Percentiles rank a stretch among this genome's conserved stretches.
Conservation (phyloP, 2,329 filamentous ascomycete genomes). For the Lachnellula subtilissima region DNA sequence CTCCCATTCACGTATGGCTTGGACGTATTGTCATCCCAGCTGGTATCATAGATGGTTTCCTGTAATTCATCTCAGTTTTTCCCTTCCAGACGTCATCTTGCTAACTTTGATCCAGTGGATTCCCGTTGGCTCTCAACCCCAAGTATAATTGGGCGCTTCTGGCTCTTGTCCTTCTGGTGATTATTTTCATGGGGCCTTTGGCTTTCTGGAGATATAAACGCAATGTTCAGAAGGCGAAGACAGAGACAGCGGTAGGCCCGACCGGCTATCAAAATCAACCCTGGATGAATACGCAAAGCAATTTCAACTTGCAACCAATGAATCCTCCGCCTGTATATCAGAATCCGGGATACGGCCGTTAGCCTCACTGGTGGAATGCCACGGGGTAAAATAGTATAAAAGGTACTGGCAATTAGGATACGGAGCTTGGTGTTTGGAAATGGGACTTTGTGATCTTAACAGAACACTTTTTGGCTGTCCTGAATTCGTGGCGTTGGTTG, state of each 20-base stretch:
- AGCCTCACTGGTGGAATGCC: not conserved
- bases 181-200: conserved; percentile 33
- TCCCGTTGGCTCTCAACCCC: conserved; percentile 50
- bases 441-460: not conserved
- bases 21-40: conserved; percentile 50
- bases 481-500: not conserved
- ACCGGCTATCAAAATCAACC: conserved; percentile 6
- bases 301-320: not conserved
- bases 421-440: not conserved
- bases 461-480: not conserved
- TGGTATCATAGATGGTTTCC: conserved; percentile 52
- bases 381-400: not conserved
- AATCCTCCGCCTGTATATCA: not conserved
- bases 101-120: conserved; percentile 40
- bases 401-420: not conserved
- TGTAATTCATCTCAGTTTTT: conserved; percentile 37
- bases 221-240: conserved; percentile 5
- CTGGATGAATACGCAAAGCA: not conserved
- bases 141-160: conserved; percentile 44
- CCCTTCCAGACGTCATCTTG: not conserved
- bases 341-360: not conserved
- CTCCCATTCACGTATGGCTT: conserved; percentile 52
- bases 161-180: conserved; percentile 40
- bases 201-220: conserved; percentile 7
- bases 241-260: not conserved